Base-by-base conservation (phyloP, 2,329 filamentous ascomycete species). In the Colletotrichum tropicicola region DNA sequence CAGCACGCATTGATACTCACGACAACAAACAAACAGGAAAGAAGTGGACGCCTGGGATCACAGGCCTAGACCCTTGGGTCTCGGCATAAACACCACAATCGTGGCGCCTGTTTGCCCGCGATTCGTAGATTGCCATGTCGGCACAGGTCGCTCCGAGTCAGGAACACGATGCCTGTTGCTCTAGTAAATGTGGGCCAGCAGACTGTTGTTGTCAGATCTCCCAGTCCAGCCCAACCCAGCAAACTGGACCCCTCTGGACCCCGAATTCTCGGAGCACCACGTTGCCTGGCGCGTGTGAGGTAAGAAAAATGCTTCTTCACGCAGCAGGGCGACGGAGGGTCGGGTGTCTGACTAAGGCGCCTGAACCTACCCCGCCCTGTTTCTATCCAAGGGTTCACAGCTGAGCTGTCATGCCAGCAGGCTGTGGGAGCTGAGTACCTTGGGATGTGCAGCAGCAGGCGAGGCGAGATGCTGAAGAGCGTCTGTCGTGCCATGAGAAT, bases 101-200 rank as follows among this genome's bases (percentile, higher is more conserved):
- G n/a, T n/a, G n/a, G n/a, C n/a, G n/a, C 25, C n/a, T 23, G 30
- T 12, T 23, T 41, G 21, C 8, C 17, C 44, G 25, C 37, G 28
- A 53, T 27, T 43, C 30, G 30, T 25, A 55, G 17, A 54, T 45
- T 32, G n/a, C 54, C 54, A 59, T 53, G 39, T 53, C 47, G 47
- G 47, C 41, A 47, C 15, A 12, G n/a, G 30, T 17, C 45, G 10
- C 19, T 19, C 23, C 57, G 62, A 65, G 58, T 62, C 37, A 65
- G 61, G 32, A 35, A 35, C 49, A 59, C 45, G 35, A 45, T 37
- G 13, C 43, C 19, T 45, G 41, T 55, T 23, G 35, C 37, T 64
- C 19, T 54, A 19, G 57, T 43, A 61, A 37, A 37, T 32, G 61
- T 51, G 61, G 61, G 39, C 49, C 51, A 27, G 23, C 6, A n/a